A percentile compares a stretch with the other conserved stretches of the same genome.
Evolutionary conservation across 768 basidiomycete genomes (phyloP).

Genomic region (Collybia nuda): DNA sequence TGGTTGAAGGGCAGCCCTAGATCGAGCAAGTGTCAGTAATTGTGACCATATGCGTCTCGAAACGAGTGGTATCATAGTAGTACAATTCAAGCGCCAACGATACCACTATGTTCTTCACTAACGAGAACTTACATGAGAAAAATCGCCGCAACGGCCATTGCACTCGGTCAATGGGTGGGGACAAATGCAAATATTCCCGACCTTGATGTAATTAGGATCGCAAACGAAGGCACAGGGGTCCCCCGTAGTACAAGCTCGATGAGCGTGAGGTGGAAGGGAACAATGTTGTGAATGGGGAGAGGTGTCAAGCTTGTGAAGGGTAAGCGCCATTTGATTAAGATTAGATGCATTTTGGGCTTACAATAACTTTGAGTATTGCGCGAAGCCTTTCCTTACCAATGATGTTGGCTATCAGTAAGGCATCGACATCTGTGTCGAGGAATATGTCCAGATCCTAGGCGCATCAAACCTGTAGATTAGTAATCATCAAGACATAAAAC

Average conservation of each 20-base stretch:
- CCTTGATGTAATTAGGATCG: slow-evolving; percentile 12
- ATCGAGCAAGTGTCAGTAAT: neutral
- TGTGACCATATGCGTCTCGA: neutral
- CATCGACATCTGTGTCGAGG: slow-evolving; percentile 14
- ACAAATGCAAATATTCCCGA: slow-evolving; percentile 33
- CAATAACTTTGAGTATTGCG: slow-evolving; percentile 13
- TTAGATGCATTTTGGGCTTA: neutral
- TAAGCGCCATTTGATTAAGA: neutral
- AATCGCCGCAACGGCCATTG: slow-evolving; percentile 38
- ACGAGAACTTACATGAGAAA: slow-evolving; percentile 26
- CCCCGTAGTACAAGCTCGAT: slow-evolving; percentile 6
- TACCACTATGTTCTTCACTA: too few species aligned
- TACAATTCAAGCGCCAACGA: too few species aligned
- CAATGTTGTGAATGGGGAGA: slow-evolving; percentile 12
- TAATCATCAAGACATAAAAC: neutral
- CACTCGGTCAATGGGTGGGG: slow-evolving; percentile 31
- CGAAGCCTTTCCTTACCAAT: slow-evolving; percentile 15
- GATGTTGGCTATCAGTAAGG: slow-evolving; percentile 9
- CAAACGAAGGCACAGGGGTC: slow-evolving; percentile 15
- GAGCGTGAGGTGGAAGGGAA: slow-evolving; percentile 14
- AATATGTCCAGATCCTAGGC: slow-evolving; percentile 16
- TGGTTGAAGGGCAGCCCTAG: slow-evolving; percentile 35
- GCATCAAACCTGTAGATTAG: neutral
- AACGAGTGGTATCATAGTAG: neutral
- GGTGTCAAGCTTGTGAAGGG: slow-evolving; percentile 12